phyloP scores from a whole-genome alignment of 164 flowering plant genomes.

The Tetracentron sinense region DNA sequence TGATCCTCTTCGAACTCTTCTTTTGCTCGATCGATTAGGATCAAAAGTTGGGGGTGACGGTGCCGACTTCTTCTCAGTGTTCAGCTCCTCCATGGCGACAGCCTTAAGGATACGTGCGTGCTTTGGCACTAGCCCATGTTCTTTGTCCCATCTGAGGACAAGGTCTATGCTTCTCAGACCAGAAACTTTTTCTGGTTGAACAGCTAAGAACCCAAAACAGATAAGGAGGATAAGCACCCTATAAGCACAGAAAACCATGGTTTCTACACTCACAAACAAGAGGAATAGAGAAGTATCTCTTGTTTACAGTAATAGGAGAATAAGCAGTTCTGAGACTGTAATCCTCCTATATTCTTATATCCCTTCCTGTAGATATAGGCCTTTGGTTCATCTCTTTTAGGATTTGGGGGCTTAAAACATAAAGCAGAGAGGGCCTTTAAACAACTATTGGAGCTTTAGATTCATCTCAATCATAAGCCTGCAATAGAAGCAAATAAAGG shows the following conservation, averaged over 20 bases:
- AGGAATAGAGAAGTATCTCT: conserved; percentile 19
- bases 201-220: conserved; percentile 34
- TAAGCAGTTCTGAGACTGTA: conserved; percentile 20
- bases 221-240: conserved; percentile 33
- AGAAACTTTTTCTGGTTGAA: conserved; percentile 39
- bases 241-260: conserved; percentile 37
- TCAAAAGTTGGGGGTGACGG: conserved; percentile 47
- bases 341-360: conserved; percentile 12
- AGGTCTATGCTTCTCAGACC: conserved; percentile 39
- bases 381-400: conserved; percentile 27
- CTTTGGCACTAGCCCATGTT: conserved; percentile 2
- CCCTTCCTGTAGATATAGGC: conserved; percentile 33
- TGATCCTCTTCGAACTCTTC: conserved; percentile 64
- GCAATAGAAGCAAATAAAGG: conserved; percentile 49
- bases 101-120: conserved; percentile 13
- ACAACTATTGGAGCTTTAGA: conserved; percentile 42
- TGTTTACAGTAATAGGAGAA: conserved; percentile 17
- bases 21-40: conserved; percentile 54
- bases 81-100: conserved; percentile 26
- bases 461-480: conserved; percentile 66
- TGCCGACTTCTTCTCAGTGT: conserved; percentile 25
- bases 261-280: conserved; percentile 14
- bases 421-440: conserved; percentile 41
- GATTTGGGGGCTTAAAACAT: conserved; percentile 37
- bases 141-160: conserved; percentile 39